Evolutionary conservation across 768 basidiomycete genomes (phyloP), one percentile per base, ranked within the genome.

Genomic region (Leucocoprinus sp.): DNA sequence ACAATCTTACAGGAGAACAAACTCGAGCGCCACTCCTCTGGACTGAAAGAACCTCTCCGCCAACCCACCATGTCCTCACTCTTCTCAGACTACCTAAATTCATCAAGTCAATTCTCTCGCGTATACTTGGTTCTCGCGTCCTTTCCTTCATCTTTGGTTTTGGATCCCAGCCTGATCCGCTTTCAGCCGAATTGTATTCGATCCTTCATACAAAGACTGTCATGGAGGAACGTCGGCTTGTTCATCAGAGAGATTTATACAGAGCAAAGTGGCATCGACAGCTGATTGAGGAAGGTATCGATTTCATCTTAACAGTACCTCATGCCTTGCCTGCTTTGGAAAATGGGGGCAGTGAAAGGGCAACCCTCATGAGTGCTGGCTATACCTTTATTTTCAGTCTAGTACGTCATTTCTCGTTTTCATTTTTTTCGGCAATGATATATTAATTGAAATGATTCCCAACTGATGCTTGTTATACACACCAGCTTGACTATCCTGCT

Each of bases 361-460:
- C 72, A n/a, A 72, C 73, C 12, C 65, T 78, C 54, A 70, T 75
- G 61, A 75, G 77, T 35, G 75, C 76, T 6, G 75, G 74, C 5
- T 83, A 82, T 55, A 78, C 81, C 0, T 76, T 78, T 54, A 54
- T 86, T 24, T 87, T 81, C 63, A 86, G 80, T 49, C 52, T 85
- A 54, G 82, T 82, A 35, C 35, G 77, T 66, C 8, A 47, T 37
- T 67, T n/a, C n/a, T n/a, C n/a, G n/a, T n/a, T n/a, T n/a, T n/a
- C n/a, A n/a, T n/a, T n/a, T n/a, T n/a, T n/a, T n/a, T n/a, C n/a
- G n/a, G n/a, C n/a, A n/a, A n/a, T n/a, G n/a, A n/a, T n/a, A n/a
- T n/a, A n/a, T n/a, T n/a, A n/a, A n/a, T n/a, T n/a, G n/a, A n/a
- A n/a, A n/a, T n/a, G n/a, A n/a, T n/a, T 15, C 11, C 26, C 36